Evolutionary conservation across 1,139 yeast species (phyloP).

Genomic region (Suhomyces maxii): DNA sequence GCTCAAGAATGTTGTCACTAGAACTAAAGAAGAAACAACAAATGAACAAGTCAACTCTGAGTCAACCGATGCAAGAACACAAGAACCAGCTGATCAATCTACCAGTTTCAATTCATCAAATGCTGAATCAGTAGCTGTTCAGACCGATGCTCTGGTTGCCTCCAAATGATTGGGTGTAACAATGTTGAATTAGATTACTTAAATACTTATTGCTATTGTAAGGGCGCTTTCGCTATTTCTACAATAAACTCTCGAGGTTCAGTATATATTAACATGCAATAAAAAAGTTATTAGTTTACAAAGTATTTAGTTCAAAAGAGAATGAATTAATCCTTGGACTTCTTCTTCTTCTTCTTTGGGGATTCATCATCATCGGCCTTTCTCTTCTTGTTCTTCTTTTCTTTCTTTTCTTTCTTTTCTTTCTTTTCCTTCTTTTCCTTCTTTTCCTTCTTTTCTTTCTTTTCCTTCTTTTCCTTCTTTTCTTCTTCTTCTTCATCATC

Average conservation of each 20-base stretch:
- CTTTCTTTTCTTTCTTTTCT: constrained; percentile 57
- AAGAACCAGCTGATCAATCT: too few species aligned
- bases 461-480: constrained; percentile 40
- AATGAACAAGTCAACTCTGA: neutral
- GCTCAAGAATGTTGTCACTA: constrained; percentile 35
- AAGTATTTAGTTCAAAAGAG: constrained; percentile 7
- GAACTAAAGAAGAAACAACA: constrained; percentile 12
- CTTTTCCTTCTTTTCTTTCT: constrained; percentile 57
- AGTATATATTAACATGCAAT: constrained; percentile 18
- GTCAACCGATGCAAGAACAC: neutral
- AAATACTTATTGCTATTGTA: neutral
- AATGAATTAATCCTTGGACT: constrained; percentile 19
- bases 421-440: constrained; percentile 52
- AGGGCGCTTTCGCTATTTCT: neutral
- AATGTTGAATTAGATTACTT: too few species aligned
- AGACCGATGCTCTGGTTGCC: too few species aligned
- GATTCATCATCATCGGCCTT: constrained; percentile 50
- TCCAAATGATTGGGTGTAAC: too few species aligned
- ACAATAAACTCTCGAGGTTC: constrained; percentile 4
- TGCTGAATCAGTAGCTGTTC: too few species aligned
- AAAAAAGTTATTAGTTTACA: constrained; percentile 18
- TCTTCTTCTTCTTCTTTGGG: constrained; percentile 21
- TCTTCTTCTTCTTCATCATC: constrained; percentile 29
- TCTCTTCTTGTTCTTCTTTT: constrained; percentile 56
- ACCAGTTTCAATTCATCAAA: too few species aligned